A percentile compares a stretch with the other conserved stretches of the same genome.
Evolutionary conservation across 768 basidiomycete species (phyloP).

Genomic region (Paxillus ammoniavirescens): DNA sequence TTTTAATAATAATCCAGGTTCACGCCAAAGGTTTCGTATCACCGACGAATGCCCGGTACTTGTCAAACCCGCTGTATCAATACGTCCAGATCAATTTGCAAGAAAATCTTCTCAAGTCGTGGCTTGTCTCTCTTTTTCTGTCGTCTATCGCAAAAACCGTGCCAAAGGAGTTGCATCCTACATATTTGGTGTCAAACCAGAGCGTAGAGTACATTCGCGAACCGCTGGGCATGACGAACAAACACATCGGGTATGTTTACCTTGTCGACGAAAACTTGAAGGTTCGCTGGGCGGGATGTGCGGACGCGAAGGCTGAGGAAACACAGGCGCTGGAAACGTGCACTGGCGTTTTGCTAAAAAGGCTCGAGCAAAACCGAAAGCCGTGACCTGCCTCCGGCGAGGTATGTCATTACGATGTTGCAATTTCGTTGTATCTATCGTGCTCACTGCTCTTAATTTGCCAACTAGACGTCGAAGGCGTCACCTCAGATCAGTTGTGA

Average conservation of each 20-base stretch:
- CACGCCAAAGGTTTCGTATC: slow-evolving; percentile 73
- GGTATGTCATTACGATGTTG: neutral
- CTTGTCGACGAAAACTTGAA: slow-evolving; percentile 82
- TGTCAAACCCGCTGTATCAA: slow-evolving; percentile 60
- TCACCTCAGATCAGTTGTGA: too few species aligned
- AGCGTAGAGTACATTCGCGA: slow-evolving; percentile 86
- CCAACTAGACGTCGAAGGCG: too few species aligned
- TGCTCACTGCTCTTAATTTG: too few species aligned
- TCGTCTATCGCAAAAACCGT: slow-evolving; percentile 66
- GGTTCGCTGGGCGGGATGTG: slow-evolving; percentile 92
- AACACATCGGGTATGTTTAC: slow-evolving; percentile 89
- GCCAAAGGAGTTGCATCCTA: slow-evolving; percentile 61
- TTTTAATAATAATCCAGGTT: slow-evolving; percentile 43
- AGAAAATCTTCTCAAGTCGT: slow-evolving; percentile 88
- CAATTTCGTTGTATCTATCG: neutral
- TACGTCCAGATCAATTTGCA: slow-evolving; percentile 89
- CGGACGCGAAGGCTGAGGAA: slow-evolving; percentile 78
- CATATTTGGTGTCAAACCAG: slow-evolving; percentile 78
- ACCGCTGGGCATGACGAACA: slow-evolving; percentile 85
- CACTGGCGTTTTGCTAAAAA: slow-evolving; percentile 62
- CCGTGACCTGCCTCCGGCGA: slow-evolving; percentile 21
- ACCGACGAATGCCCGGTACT: slow-evolving; percentile 52
- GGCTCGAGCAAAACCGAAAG: slow-evolving; percentile 39
- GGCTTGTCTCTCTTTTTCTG: slow-evolving; percentile 85
- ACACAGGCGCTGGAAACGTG: slow-evolving; percentile 65